These are phyloP conservation scores for Microbotryum violaceum DNA, from an alignment of 1,284 basidiomycete species.

Conservation along the genomic window DNA sequence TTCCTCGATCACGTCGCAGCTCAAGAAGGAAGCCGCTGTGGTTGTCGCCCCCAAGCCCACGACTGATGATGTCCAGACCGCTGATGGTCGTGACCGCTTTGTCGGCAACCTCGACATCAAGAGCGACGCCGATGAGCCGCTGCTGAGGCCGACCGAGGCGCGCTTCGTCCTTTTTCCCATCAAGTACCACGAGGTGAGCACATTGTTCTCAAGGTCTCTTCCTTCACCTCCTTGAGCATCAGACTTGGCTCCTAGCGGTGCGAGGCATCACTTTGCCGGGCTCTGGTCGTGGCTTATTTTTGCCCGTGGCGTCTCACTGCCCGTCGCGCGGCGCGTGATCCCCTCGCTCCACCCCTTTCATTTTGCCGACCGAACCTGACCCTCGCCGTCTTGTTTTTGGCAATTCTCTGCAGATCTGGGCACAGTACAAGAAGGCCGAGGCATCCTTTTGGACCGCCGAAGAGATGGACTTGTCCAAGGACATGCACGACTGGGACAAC, in stretches of 20 bases:
- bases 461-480: conserved; percentile 47
- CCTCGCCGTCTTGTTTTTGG: neutral
- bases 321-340: neutral
- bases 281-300: neutral
- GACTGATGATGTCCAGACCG: no score
- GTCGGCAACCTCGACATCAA: conserved; percentile 39
- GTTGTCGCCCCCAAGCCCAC: conserved; percentile 15
- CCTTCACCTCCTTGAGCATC: neutral
- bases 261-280: neutral
- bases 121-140: conserved; percentile 37
- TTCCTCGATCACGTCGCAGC: conserved; percentile 7
- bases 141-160: conserved; percentile 39
- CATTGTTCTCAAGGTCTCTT: neutral
- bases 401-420: conserved; percentile 37
- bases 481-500: conserved; percentile 46
- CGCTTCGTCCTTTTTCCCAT: conserved; percentile 41
- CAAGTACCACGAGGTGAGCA: conserved; percentile 37
- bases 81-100: conserved; percentile 33
- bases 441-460: conserved; percentile 48
- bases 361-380: neutral
- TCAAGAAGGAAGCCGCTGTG: conserved; percentile 13
- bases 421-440: conserved; percentile 38
- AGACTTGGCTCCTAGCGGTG: neutral
- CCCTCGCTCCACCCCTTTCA: neutral
- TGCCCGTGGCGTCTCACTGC: neutral